These are phyloP conservation scores for Aspergillus fructus DNA, from an alignment of 2,329 filamentous ascomycete genomes.

Conservation along the genomic window DNA sequence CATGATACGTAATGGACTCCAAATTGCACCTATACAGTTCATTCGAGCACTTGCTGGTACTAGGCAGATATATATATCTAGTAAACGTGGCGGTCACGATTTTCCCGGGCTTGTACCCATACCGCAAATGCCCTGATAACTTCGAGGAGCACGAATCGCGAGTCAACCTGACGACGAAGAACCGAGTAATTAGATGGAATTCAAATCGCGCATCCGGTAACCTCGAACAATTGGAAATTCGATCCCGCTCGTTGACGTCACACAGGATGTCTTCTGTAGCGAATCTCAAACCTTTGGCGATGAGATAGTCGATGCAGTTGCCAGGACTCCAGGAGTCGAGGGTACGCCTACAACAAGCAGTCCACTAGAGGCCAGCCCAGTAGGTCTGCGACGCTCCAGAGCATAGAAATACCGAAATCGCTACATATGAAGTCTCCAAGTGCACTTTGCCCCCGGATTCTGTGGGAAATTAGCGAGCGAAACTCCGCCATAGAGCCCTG, in stretches of 20 bases:
- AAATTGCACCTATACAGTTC: background rate
- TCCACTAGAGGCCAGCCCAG: background rate
- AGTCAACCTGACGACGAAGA: background rate
- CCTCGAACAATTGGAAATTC: background rate
- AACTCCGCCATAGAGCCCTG: background rate
- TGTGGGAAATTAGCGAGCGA: background rate
- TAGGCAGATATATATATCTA: no score
- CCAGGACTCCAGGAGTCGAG: background rate
- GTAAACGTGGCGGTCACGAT: no score
- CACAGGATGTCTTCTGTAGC: no score
- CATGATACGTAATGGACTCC: background rate
- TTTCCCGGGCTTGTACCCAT: no score
- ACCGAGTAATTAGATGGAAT: no score
- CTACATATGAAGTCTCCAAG: background rate
- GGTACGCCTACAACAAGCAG: background rate
- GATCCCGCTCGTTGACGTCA: background rate
- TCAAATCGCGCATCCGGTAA: background rate
- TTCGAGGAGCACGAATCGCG: no score
- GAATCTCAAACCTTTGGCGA: background rate
- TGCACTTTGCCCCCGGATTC: background rate
- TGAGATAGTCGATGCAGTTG: background rate
- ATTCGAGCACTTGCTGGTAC: background rate
- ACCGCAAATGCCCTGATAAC: no score
- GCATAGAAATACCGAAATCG: background rate
- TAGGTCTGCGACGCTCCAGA: background rate